Percentiles rank a stretch among this genome's conserved stretches.
phyloP scores from a whole-genome alignment of 2,329 filamentous ascomycete species.

The Sphaerulina musiva region DNA sequence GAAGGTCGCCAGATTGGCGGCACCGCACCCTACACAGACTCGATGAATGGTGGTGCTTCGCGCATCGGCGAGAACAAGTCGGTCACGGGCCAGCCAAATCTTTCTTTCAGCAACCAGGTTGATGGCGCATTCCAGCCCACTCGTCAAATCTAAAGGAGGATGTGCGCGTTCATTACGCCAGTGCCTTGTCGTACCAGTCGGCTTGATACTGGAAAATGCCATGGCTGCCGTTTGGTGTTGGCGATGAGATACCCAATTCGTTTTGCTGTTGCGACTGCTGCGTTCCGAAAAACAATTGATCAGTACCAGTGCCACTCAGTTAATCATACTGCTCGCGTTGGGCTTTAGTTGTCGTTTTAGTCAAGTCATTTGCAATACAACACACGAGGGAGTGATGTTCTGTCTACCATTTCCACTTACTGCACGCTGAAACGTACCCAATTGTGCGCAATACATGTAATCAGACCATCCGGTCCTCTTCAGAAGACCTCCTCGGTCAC shows the following conservation, averaged over 20 bases:
- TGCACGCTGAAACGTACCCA: too few relatives aligned
- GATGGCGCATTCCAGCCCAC: slow-evolving; percentile 21
- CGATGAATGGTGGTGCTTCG: not conserved
- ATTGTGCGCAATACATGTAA: too few relatives aligned
- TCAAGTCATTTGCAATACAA: too few relatives aligned
- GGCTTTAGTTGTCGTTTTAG: not conserved
- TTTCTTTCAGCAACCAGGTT: slow-evolving; percentile 34
- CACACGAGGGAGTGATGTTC: too few relatives aligned
- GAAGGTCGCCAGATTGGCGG: not conserved
- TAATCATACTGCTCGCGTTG: slow-evolving; percentile 5
- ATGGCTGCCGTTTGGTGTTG: slow-evolving; percentile 22
- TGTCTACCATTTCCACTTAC: too few relatives aligned
- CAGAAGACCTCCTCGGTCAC: slow-evolving; percentile 65
- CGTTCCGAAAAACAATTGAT: slow-evolving; percentile 7
- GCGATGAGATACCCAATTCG: slow-evolving; percentile 20
- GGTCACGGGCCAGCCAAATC: not conserved
- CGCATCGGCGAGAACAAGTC: not conserved
- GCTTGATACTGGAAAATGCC: slow-evolving; percentile 9
- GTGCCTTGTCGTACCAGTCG: slow-evolving; percentile 4
- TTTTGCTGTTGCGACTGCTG: slow-evolving; percentile 21
- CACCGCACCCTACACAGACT: not conserved
- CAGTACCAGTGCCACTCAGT: not conserved
- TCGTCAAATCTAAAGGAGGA: slow-evolving; percentile 30
- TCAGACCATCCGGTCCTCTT: slow-evolving; percentile 5
- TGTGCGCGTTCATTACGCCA: not conserved